Percentiles rank a stretch among this genome's conserved stretches.
phyloP scores from a whole-genome alignment of 345 rosid species.

The Clausena lansium region DNA sequence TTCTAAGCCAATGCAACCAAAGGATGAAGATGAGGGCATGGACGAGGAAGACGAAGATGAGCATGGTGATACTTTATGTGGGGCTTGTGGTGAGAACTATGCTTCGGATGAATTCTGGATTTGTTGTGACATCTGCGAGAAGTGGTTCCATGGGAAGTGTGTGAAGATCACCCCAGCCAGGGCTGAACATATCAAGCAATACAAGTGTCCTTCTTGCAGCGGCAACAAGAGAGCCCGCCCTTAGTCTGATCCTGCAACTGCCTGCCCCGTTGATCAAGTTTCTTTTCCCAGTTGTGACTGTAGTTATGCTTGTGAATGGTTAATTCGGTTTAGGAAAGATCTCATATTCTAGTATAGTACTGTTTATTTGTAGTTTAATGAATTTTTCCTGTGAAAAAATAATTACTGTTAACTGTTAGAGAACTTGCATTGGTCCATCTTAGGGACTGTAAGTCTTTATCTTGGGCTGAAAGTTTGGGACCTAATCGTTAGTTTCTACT shows the following conservation, averaged over 20 bases:
- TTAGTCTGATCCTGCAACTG: no score
- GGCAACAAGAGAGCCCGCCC: slow-evolving; percentile 62
- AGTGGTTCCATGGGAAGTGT: slow-evolving; percentile 78
- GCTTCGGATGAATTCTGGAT: slow-evolving; percentile 81
- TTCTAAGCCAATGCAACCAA: slow-evolving; percentile 27
- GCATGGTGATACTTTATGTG: slow-evolving; percentile 59
- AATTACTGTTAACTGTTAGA: no score
- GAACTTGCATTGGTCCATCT: no score
- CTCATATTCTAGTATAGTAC: not conserved
- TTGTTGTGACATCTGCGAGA: slow-evolving; percentile 71
- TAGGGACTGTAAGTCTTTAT: not conserved
- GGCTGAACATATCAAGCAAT: slow-evolving; percentile 65
- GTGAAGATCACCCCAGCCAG: slow-evolving; percentile 70
- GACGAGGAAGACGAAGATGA: slow-evolving; percentile 59
- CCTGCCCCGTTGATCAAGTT: slow-evolving; percentile 10
- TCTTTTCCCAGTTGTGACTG: slow-evolving; percentile 3
- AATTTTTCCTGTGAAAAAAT: not conserved
- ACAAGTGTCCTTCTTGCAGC: slow-evolving; percentile 74
- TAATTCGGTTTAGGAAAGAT: slow-evolving; percentile 8
- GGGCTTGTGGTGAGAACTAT: slow-evolving; percentile 76
- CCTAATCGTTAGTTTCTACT: not conserved
- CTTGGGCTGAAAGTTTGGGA: not conserved
- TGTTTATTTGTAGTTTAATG: not conserved
- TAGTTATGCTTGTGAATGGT: slow-evolving; percentile 23
- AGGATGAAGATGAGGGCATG: slow-evolving; percentile 47